Evolutionary conservation across 2,329 filamentous ascomycete genomes (phyloP), one percentile per base, ranked within the genome.

Genomic region (Claviceps humidiphila): DNA sequence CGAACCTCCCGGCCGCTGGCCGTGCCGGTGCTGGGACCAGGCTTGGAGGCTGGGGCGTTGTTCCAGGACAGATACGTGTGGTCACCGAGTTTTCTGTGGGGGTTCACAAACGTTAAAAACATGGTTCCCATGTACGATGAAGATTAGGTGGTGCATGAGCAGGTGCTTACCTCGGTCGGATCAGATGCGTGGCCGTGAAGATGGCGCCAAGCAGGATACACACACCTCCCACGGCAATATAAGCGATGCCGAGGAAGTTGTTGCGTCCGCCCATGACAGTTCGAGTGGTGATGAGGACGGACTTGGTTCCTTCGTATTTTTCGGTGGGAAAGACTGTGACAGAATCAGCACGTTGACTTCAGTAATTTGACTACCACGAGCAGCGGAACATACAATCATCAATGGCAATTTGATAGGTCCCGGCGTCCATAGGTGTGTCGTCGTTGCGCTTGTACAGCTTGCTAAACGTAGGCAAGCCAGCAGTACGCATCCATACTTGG

Each of bases 21-120:
- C 61, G 73, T 66, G 55, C 70, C 74, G 14, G 71, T 67, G 52
- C 66, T 62, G 26, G 71, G 66, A 39, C 69, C 68, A 9, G 68
- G 61, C 61, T 74, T 73, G 55, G 67, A 58, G n/a, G 68, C 59
- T 2, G 76, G 74, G 1, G 70, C 71, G 54, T 81, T 80, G 67
- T 97, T 96, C 93, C 93, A 98, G 24, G 88, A 93, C 48, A 98
- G 78, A 67, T 98, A 97, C 8, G 89, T 96, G 69, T 97, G 93
- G 67, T 98, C 93, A 56, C 93, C 93, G 43, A 98, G 80, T 85
- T 97, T 98, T 63, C 93, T 91, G 59, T n/a, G 13, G 11, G 9
- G 30, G 11, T 34, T 34, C 9, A 34, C 9, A 34, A 34, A 34
- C 9, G 30, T 34, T 34, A 34, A 34, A 34, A 34, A 11, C 9